Conservation (phyloP, 345 rosid species). For the Mallotus nudiflorus region DNA sequence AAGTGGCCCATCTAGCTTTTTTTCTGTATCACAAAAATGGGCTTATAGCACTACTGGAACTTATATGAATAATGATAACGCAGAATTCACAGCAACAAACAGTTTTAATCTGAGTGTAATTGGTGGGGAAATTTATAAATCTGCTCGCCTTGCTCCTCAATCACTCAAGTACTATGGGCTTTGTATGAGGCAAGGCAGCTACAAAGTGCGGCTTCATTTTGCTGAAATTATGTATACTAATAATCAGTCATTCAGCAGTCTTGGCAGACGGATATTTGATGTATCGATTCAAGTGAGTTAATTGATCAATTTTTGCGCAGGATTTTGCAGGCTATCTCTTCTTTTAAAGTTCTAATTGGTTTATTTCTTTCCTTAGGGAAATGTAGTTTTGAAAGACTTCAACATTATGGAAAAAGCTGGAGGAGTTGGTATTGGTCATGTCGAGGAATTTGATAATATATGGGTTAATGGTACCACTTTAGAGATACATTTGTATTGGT, state of each 20-base stretch:
- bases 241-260: slow-evolving; percentile 52
- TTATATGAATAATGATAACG: slow-evolving; percentile 16
- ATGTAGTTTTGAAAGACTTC: slow-evolving; percentile 47
- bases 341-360: too few relatives aligned
- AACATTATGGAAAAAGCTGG: slow-evolving; percentile 72
- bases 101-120: slow-evolving; percentile 34
- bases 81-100: slow-evolving; percentile 28
- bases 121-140: slow-evolving; percentile 40
- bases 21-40: slow-evolving; percentile 41
- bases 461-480: slow-evolving; percentile 60
- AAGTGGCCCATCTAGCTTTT: slow-evolving; percentile 45
- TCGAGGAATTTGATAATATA: slow-evolving; percentile 30
- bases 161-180: slow-evolving; percentile 84
- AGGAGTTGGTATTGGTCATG: slow-evolving; percentile 54
- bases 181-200: slow-evolving; percentile 59
- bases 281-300: slow-evolving; percentile 70
- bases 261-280: slow-evolving; percentile 72
- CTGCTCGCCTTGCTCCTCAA: slow-evolving; percentile 69
- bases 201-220: slow-evolving; percentile 72
- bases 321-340: slow-evolving; percentile 3
- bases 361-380: slow-evolving; percentile 49
- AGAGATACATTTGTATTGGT: slow-evolving; percentile 76
- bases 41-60: slow-evolving; percentile 76
- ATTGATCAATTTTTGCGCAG: too few relatives aligned
- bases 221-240: slow-evolving; percentile 78